phyloP scores from a whole-genome alignment of 2,329 filamentous ascomycete genomes.

The Colletotrichum coccodes region DNA sequence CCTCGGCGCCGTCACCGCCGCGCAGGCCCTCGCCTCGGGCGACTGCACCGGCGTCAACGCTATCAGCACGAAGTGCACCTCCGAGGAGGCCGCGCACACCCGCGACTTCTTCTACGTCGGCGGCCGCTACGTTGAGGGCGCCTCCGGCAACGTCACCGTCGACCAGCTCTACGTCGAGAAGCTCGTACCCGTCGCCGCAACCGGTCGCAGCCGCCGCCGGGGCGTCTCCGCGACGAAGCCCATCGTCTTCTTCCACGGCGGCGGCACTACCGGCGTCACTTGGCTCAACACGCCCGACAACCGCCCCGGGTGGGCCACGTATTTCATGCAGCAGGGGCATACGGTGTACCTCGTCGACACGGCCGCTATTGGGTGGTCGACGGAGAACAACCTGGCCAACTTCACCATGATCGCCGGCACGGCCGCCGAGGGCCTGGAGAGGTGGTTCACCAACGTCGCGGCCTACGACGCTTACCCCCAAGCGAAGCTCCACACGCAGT shows the following conservation, averaged over 20 bases:
- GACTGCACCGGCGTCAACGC: slow-evolving; percentile 26
- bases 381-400: slow-evolving; percentile 36
- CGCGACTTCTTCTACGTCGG: slow-evolving; percentile 49
- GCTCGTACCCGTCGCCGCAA: slow-evolving; percentile 44
- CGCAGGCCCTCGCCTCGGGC: background rate
- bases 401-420: slow-evolving; percentile 34
- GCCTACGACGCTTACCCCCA: slow-evolving; percentile 36
- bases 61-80: slow-evolving; percentile 29
- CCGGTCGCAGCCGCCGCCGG: background rate
- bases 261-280: slow-evolving; percentile 21
- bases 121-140: slow-evolving; percentile 44
- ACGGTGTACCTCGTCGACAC: slow-evolving; percentile 56
- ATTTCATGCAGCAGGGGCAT: slow-evolving; percentile 53
- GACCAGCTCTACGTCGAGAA: slow-evolving; percentile 66
- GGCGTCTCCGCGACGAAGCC: background rate
- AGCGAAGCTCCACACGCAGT: slow-evolving; percentile 46
- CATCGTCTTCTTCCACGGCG: slow-evolving; percentile 29
- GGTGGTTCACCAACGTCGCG: slow-evolving; percentile 44
- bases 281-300: slow-evolving; percentile 59
- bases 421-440: slow-evolving; percentile 38
- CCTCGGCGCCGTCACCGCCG: background rate
- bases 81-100: slow-evolving; percentile 34
- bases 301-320: slow-evolving; percentile 55
- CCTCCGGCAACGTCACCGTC: slow-evolving; percentile 41
- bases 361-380: slow-evolving; percentile 50